Conservation (phyloP, 805 yeast species). For the Ogataea haglerorum region DNA sequence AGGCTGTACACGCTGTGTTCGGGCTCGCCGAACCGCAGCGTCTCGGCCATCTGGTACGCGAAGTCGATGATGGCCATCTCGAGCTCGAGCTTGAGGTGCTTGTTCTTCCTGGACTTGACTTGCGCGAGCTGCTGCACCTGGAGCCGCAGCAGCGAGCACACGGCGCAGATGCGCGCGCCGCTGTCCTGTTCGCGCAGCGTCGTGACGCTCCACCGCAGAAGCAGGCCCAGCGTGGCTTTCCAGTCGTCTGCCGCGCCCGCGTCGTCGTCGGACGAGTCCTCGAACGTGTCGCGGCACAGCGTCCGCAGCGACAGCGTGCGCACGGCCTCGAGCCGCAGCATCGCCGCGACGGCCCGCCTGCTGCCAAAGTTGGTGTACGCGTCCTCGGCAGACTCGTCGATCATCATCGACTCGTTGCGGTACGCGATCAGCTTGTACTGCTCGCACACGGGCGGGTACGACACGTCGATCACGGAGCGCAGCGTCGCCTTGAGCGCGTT, state of each 20-base stretch:
- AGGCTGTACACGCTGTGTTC: constrained; percentile 19
- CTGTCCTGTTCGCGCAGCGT: constrained; percentile 17
- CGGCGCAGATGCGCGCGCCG: constrained; percentile 22
- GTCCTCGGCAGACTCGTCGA: constrained; percentile 35
- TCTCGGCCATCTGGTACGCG: constrained; percentile 30
- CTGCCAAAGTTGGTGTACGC: constrained; percentile 12
- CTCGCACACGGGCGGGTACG: constrained; percentile 34
- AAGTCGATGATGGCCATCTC: constrained; percentile 33
- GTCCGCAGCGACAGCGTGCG: constrained; percentile 14
- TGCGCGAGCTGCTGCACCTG: constrained; percentile 21
- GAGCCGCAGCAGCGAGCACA: constrained; percentile 25
- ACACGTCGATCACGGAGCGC: constrained; percentile 37
- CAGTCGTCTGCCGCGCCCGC: constrained; percentile 20
- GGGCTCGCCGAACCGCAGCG: constrained; percentile 22
- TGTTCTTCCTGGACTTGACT: constrained; percentile 23
- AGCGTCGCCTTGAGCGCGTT: constrained; percentile 46
- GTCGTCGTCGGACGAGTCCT: constrained; percentile 20
- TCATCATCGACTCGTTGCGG: constrained; percentile 68
- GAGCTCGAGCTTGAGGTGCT: constrained; percentile 28
- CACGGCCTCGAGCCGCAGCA: constrained; percentile 30
- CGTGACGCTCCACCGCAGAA: constrained; percentile 33
- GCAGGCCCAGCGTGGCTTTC: constrained; percentile 22
- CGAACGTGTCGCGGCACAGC: constrained; percentile 25
- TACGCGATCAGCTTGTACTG: constrained; percentile 60
- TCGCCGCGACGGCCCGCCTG: constrained; percentile 19